Evolutionary conservation across 768 basidiomycete species (phyloP), one percentile per base, ranked within the genome.

Genomic region (Pilatotrama ljubarskyi): DNA sequence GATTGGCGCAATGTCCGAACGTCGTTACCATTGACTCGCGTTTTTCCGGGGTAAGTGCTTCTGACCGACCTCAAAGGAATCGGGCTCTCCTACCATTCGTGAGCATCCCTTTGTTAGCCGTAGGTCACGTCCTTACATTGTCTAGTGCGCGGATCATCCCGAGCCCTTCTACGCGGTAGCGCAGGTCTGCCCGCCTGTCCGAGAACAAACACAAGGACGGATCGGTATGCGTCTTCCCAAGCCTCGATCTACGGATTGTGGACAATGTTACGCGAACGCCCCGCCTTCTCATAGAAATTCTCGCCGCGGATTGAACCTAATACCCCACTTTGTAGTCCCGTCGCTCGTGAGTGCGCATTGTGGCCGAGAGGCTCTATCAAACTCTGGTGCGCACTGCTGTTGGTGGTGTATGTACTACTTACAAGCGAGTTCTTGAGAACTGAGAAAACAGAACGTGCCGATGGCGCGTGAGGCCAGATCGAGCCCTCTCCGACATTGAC

Each of bases 1-100:
- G 59, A 61, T 61, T 50, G 48, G 41, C 37, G 29, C 48, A 51
- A 55, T 51, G 50, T 47, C 59, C 53, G 59, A 38, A 4, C 18
- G 29, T 50, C n/a, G 47, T 48, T 24, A 43, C 46, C 52, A 60
- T 20, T 48, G 50, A 25, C 50, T 52, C 35, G 13, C 18, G 17
- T 38, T 42, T 47, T 36, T 17, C 46, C 32, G 40, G 2, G 15
- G 4, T 25, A 14, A 32, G 14, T 14, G 26, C 53, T 44, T 55
- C 59, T 36, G 41, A 18, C 29, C 35, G 35, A n/a, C 36, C 40
- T 26, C 48, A 25, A 20, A n/a, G 47, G 24, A 35, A 7, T 47
- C 36, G 2, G 14, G 15, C 10, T 11, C 55, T 29, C 38, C 18
- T 55, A 48, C 59, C 59, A 50, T 37, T 50, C 37, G 47, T 18